A percentile compares a stretch with the other conserved stretches of the same genome.
Conservation (phyloP, 352 stramenopile genomes). For the Lagenidium sp. region DNA sequence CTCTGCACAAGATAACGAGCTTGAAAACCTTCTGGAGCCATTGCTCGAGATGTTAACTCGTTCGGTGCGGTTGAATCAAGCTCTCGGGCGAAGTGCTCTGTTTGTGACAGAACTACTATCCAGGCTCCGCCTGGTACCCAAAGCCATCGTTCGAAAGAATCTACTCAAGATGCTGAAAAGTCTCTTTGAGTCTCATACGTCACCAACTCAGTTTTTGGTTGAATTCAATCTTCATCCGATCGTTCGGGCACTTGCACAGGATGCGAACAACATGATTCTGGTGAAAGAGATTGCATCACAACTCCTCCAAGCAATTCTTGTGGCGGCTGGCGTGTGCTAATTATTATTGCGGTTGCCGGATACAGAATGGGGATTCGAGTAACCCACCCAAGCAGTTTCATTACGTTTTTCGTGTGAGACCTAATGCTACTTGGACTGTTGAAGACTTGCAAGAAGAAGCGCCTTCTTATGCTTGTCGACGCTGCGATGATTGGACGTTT, state of each 20-base stretch:
- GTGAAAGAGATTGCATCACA: constrained; percentile 86
- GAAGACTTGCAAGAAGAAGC: constrained; percentile 31
- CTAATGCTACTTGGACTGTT: constrained; percentile 29
- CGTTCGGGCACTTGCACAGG: constrained; percentile 71
- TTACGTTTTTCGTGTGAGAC: background rate
- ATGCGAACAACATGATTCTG: constrained; percentile 86
- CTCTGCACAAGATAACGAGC: constrained; percentile 50
- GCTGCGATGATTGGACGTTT: constrained; percentile 43
- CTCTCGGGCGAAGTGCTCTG: constrained; percentile 72
- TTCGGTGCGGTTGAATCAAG: constrained; percentile 71
- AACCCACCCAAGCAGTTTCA: too few species aligned
- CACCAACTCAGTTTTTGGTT: constrained; percentile 78
- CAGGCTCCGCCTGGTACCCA: constrained; percentile 66
- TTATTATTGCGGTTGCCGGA: too few species aligned
- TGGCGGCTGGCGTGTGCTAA: constrained; percentile 52
- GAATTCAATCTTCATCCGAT: constrained; percentile 84
- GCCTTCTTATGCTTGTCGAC: constrained; percentile 69
- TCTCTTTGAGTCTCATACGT: constrained; percentile 83
- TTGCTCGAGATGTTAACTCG: constrained; percentile 72
- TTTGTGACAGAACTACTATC: constrained; percentile 84
- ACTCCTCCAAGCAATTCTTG: constrained; percentile 71
- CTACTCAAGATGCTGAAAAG: constrained; percentile 90
- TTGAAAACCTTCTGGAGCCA: constrained; percentile 76
- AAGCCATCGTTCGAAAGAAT: constrained; percentile 88
- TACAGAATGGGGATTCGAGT: too few species aligned